Evolutionary conservation across 2,329 filamentous ascomycete species (phyloP), one percentile per base, ranked within the genome.

Genomic region (Cladophialophora yegresii): DNA sequence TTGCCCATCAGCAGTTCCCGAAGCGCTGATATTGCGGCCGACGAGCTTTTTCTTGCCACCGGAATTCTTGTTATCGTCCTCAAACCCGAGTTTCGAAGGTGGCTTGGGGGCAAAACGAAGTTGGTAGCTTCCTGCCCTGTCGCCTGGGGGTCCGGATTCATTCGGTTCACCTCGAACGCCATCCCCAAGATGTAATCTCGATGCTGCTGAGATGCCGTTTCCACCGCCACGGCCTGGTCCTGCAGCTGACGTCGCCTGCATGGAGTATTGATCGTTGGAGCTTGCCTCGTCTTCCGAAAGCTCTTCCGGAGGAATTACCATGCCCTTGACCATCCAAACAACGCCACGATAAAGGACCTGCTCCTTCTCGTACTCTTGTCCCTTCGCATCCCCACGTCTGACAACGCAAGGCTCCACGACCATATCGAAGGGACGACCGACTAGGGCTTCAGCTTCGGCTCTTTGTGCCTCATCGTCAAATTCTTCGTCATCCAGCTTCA

Each of bases 241-340:
- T 40, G 36, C 36, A n/a, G 36, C 16, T 16, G 36, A 40, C 6
- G 2, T 40, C 36, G 16, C n/a, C 36, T 40, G 36, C 36, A 16
- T 40, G 16, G 16, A 40, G 13, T 13, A 40, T 40, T 40, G 36
- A 40, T n/a, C 16, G 6, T 13, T 40, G 36, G 13, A 40, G 36
- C 36, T 7, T 40, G 16, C 13, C 13, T 40, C 36, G 36, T 40
- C 36, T 40, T 40, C 13, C 16, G 36, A n/a, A n/a, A 6, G 16
- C 16, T 40, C 16, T n/a, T n/a, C 36, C 16, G 36, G 13, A n/a
- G 12, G 1, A 16, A 40, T 40, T 50, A 9, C 50, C 50, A n/a
- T 32, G 26, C 26, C 50, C 26, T 54, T 54, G 5, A 54, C 50
- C 50, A 54, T 28, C 50, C 50, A 54, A 16, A 54, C 26, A 10